Conservation (phyloP, 1,284 basidiomycete genomes). For the Malassezia dermatis region DNA sequence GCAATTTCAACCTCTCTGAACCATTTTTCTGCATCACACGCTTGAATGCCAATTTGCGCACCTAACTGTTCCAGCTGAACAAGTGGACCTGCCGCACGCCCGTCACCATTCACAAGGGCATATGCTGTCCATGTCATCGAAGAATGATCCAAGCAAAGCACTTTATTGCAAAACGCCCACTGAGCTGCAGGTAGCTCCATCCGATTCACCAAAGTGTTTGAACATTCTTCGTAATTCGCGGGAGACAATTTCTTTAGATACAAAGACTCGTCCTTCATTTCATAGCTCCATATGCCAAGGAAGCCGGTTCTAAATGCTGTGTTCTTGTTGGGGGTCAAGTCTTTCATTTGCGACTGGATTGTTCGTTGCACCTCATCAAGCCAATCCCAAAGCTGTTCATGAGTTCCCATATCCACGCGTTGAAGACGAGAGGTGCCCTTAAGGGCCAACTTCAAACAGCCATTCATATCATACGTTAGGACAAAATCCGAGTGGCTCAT, state of each 20-base stretch:
- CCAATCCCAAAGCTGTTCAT: slow-evolving; percentile 13
- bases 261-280: slow-evolving; percentile 53
- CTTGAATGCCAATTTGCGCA: not conserved
- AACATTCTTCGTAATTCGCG: not conserved
- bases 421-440: not conserved
- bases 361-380: slow-evolving; percentile 8
- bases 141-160: slow-evolving; percentile 49
- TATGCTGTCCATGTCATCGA: slow-evolving; percentile 50
- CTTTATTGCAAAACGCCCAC: slow-evolving; percentile 47
- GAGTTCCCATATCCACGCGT: not conserved
- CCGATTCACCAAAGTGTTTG: not conserved
- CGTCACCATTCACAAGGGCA: slow-evolving; percentile 35
- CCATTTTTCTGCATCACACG: slow-evolving; percentile 11
- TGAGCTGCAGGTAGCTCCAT: slow-evolving; percentile 43
- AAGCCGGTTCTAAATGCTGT: slow-evolving; percentile 50
- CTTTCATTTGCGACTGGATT: slow-evolving; percentile 1
- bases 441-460: not conserved
- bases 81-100: not conserved
- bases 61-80: not conserved
- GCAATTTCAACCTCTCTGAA: slow-evolving; percentile 2
- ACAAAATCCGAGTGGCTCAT: slow-evolving; percentile 36
- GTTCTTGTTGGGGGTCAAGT: not conserved
- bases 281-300: slow-evolving; percentile 54
- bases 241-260: slow-evolving; percentile 15
- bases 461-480: slow-evolving; percentile 26